Base-by-base conservation (phyloP, 2,329 filamentous ascomycete genomes). In the Fusarium virguliforme region DNA sequence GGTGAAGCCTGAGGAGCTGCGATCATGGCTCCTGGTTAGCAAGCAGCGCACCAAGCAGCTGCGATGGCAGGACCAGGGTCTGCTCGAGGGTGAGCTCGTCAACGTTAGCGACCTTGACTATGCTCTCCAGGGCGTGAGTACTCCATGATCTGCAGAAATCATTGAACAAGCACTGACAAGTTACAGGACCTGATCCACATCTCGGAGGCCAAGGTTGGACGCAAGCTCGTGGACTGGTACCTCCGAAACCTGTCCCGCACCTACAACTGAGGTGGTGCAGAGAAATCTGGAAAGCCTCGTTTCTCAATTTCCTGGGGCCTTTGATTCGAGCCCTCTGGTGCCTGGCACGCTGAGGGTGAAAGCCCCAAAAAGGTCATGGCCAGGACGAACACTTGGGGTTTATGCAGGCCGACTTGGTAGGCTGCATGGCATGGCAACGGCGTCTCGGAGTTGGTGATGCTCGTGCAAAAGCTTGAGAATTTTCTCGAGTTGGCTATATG, bases 191-290 rank as follows among this genome's bases (percentile, higher is more conserved):
- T 99, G 78, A 99, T 99, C 82, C 96, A 99, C 84, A 96, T 99
- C 76, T 98, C 95, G 65, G 96, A 99, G 85, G 95, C 95, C 75
- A 99, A 99, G 91, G 94, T 98, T 67, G 96, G 96, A 80, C 90
- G 96, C 78, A 97, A 96, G 86, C 87, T 99, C 79, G 95, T 99
- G 73, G 96, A 99, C 84, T 99, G 96, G 96, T 99, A 99, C 83
- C 89, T 99, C 80, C 92, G 96, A 81, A 99, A 99, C 87, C 87
- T 99, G 79, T 93, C 95, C 67, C 92, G 96, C 81, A 97, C 95
- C 65, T 99, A 99, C 87, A 97, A 83, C 78, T 83, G 78, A 73
- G 70, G 63, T 74, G 63, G 53, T 41, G 48, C 38, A 67, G 64
- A 69, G 67, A 65, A 72, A 71, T 65, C 61, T 74, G 70, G 70